Evolutionary conservation across 2,329 filamentous ascomycete species (phyloP).

Genomic region (Diaporthe sp.): DNA sequence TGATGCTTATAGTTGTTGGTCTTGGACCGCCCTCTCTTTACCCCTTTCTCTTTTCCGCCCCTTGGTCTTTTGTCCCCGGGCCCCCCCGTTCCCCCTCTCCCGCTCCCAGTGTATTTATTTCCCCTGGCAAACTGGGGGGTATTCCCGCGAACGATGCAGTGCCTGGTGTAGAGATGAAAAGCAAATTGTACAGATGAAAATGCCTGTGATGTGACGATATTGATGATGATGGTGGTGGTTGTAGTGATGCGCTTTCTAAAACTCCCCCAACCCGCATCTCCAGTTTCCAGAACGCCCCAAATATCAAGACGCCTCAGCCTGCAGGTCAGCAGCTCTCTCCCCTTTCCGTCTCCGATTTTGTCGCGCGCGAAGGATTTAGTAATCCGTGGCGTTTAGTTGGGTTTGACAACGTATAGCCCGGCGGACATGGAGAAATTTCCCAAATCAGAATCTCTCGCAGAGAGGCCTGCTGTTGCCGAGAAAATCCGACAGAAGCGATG

Average conservation of each 20-base stretch:
- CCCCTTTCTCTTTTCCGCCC: neutral
- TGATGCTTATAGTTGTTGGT: neutral
- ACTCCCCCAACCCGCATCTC: neutral
- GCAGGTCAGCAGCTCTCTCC: neutral
- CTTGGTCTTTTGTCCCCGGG: neutral
- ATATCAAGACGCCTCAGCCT: constrained; percentile 11
- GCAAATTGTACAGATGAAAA: constrained; percentile 15
- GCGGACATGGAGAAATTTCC: neutral
- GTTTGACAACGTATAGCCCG: neutral
- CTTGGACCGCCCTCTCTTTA: neutral
- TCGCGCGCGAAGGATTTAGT: neutral
- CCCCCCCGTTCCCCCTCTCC: neutral
- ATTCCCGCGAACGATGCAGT: constrained; percentile 22
- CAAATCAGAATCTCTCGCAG: neutral
- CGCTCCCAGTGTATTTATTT: neutral
- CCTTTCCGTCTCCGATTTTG: neutral
- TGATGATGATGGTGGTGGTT: neutral
- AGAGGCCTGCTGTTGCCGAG: neutral
- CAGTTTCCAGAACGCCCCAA: constrained; percentile 14
- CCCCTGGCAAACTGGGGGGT: constrained; percentile 5
- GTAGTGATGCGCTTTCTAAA: neutral
- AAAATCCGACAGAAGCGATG: neutral
- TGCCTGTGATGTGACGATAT: constrained; percentile 13
- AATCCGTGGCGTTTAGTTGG: neutral
- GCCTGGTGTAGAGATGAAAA: constrained; percentile 1